Evolutionary conservation across 768 basidiomycete genomes (phyloP).

Genomic region (Calocybe cyanea): DNA sequence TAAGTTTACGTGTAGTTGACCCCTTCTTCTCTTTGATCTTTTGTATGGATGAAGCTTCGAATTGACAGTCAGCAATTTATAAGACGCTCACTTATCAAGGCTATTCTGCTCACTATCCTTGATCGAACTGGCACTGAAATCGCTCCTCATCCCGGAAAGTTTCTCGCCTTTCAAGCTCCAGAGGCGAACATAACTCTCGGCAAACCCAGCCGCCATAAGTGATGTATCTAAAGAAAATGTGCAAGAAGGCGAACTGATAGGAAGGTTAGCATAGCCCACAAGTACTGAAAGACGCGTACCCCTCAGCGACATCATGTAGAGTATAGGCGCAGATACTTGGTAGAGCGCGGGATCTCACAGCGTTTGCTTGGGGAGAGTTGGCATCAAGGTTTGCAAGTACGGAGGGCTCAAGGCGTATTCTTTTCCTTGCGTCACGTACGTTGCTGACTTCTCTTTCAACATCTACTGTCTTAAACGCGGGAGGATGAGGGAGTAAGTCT

Average conservation of each 20-base stretch:
- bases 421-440: constrained; percentile 86
- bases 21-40: constrained; percentile 80
- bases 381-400: constrained; percentile 52
- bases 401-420: constrained; percentile 86
- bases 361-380: constrained; percentile 53
- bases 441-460: constrained; percentile 87
- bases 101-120: constrained; percentile 51
- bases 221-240: constrained; percentile 90
- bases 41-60: constrained; percentile 51
- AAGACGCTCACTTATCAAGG: not conserved
- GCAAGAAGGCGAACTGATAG: constrained; percentile 70
- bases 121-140: constrained; percentile 62
- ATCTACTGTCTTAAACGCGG: constrained; percentile 80
- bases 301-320: constrained; percentile 91
- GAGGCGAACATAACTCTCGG: constrained; percentile 90
- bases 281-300: constrained; percentile 45
- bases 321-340: constrained; percentile 97
- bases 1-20: constrained; percentile 85
- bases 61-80: not conserved
- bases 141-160: constrained; percentile 70
- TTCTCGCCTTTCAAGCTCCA: constrained; percentile 96
- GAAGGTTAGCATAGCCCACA: constrained; percentile 3
- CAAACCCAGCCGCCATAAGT: constrained; percentile 90
- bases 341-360: constrained; percentile 60
- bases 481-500: constrained; percentile 80